phyloP scores from a whole-genome alignment of 2,329 filamentous ascomycete genomes.

The Coleophoma eucalyptorum region DNA sequence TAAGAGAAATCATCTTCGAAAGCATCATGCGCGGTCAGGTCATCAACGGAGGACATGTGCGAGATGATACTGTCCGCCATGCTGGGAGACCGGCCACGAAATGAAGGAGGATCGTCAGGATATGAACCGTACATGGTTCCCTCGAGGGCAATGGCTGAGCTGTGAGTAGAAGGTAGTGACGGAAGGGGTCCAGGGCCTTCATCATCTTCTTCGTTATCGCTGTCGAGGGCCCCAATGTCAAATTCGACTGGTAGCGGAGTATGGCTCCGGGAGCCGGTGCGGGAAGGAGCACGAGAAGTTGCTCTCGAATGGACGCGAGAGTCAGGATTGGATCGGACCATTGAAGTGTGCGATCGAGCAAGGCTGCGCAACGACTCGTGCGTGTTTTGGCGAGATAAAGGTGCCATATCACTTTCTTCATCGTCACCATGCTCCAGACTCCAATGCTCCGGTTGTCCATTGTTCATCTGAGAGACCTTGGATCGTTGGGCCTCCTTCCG shows the following conservation, averaged over 20 bases:
- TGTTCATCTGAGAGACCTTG: conserved; percentile 45
- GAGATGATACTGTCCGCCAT: conserved; percentile 74
- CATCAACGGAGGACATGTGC: conserved; percentile 64
- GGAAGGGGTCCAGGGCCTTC: conserved; percentile 49
- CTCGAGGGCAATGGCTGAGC: conserved; percentile 55
- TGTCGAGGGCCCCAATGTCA: conserved; percentile 29
- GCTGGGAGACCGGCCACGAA: conserved; percentile 71
- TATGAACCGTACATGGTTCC: conserved; percentile 77
- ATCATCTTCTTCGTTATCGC: conserved; percentile 43
- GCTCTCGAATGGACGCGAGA: conserved; percentile 22
- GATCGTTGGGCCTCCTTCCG: conserved; percentile 54
- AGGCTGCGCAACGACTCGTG: conserved; percentile 21
- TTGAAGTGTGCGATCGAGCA: conserved; percentile 12
- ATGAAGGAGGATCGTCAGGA: conserved; percentile 43
- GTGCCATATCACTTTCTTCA: conserved; percentile 23
- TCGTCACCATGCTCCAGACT: conserved; percentile 76
- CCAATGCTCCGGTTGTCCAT: conserved; percentile 64
- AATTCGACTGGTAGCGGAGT: conserved; percentile 31
- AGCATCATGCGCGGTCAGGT: conserved; percentile 55
- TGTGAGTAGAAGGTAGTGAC: conserved; percentile 44
- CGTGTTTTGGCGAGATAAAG: conserved; percentile 20
- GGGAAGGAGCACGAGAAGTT: conserved; percentile 22
- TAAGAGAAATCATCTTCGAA: conserved; percentile 88
- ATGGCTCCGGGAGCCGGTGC: conserved; percentile 25
- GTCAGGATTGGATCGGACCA: conserved; percentile 21